Conservation (phyloP, 352 stramenopile species). For the Blastocystis sp. region DNA sequence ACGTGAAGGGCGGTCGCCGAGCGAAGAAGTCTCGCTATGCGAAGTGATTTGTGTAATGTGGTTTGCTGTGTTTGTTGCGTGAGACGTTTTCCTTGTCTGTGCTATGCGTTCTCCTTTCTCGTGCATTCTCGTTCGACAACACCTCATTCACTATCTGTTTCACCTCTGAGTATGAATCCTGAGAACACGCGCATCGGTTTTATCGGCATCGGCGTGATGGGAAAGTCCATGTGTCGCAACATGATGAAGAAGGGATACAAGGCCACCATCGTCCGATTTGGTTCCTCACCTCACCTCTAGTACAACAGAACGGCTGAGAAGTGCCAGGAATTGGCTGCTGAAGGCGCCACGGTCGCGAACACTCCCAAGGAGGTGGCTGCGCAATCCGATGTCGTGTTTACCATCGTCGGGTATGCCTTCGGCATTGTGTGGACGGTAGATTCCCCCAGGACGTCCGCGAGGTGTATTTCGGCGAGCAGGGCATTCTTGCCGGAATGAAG, state of each 20-base stretch:
- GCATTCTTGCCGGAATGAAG: constrained; percentile 69
- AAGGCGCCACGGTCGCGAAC: constrained; percentile 81
- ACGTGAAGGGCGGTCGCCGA: background rate
- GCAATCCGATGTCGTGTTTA: constrained; percentile 86
- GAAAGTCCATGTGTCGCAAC: constrained; percentile 85
- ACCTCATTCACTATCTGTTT: background rate
- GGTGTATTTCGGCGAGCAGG: constrained; percentile 74
- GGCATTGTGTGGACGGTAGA: background rate
- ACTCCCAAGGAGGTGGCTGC: constrained; percentile 84
- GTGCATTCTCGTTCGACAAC: background rate
- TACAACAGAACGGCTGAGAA: constrained; percentile 84
- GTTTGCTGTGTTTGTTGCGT: background rate
- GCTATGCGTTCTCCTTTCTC: no score
- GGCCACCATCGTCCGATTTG: constrained; percentile 79
- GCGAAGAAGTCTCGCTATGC: background rate
- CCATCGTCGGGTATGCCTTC: constrained; percentile 83
- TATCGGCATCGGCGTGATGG: constrained; percentile 86
- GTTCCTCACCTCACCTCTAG: background rate
- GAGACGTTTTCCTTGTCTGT: background rate
- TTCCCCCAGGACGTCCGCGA: constrained; percentile 80
- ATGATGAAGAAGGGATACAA: constrained; percentile 86
- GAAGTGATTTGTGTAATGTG: constrained; percentile 25
- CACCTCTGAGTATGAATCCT: constrained; percentile 67
- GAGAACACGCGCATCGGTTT: constrained; percentile 80
- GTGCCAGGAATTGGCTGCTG: constrained; percentile 82